Base-by-base conservation (phyloP, 176 grass and related monocot genomes). In the Secale cereale region DNA sequence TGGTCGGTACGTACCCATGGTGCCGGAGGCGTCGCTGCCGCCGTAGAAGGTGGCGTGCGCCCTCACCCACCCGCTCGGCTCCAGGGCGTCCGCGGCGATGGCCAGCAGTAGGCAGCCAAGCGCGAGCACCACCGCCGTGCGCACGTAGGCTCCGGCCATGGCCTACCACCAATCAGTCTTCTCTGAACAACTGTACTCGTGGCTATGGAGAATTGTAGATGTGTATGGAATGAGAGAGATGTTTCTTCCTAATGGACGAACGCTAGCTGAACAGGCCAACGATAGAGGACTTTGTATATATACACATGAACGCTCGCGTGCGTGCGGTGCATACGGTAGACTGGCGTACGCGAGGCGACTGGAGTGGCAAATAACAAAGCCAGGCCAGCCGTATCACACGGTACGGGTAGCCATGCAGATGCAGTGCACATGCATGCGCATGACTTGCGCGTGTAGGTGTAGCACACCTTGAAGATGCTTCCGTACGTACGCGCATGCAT, bases 31-130 rank as follows among this genome's bases (percentile, higher is more conserved):
- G 83, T 92, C 90, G 2, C 70, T 28, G 33, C 90, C 90, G 63
- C 90, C 90, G 79, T 92, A 92, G 82, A 92, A 92, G 16, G 82
- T 92, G 36, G 90, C 90, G 14, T 88, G 65, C 22, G 46, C 89
- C 31, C 56, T 30, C 29, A 77, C 7, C 88, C 83, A 90, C 23
- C 41, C 45, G 16, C 30, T 15, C 33, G 31, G 78, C 70, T 25
- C n/a, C 46, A 83, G 56, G 10, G 86, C 79, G 19, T 28, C 71
- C 29, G 15, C 35, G 61, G 17, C 73, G 29, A 27, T 65, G 7
- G 36, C 22, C 69, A 72, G 29, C 23, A 3, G 48, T 5, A 29
- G 6, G 80, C 54, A 72, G 30, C 6, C 67, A 35, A 80, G 26
- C 43, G 39, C 76, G 33, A 87, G 71, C 26, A 39, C 6, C 2